Percentiles rank a stretch among this genome's conserved stretches.
These are phyloP conservation scores for Aspergillus texensis DNA, from an alignment of 2,329 filamentous ascomycete genomes.

Conservation along the genomic window DNA sequence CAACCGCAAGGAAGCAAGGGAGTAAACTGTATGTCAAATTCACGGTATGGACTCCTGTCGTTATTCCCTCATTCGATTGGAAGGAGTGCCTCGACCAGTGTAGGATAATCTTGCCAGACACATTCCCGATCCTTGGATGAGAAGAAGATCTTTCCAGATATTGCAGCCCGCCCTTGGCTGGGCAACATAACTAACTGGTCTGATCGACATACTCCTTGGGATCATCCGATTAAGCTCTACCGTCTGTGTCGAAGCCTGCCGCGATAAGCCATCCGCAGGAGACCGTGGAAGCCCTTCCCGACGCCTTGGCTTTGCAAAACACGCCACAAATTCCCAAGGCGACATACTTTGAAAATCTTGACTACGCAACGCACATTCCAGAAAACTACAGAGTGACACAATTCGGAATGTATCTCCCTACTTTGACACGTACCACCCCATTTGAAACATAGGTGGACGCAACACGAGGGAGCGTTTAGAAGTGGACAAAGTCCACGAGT, in stretches of 20 bases:
- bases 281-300: neutral
- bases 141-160: slow-evolving; percentile 1
- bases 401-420: slow-evolving; percentile 45
- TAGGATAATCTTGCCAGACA: neutral
- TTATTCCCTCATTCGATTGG: neutral
- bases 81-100: neutral
- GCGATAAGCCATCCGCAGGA: neutral
- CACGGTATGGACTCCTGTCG: neutral
- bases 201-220: slow-evolving; percentile 5
- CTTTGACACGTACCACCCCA: slow-evolving; percentile 48
- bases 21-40: neutral
- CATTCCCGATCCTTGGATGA: neutral
- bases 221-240: neutral
- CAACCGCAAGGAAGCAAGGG: slow-evolving; percentile 1
- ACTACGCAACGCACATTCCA: slow-evolving; percentile 9
- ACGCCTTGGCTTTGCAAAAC: neutral
- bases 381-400: neutral
- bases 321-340: neutral
- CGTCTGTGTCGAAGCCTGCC: neutral
- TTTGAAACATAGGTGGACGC: slow-evolving; percentile 38
- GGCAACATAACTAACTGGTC: slow-evolving; percentile 5
- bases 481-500: slow-evolving; percentile 32
- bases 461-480: slow-evolving; percentile 45
- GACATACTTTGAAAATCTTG: neutral
- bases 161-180: slow-evolving; percentile 11